Conservation (phyloP, 306 rosid genomes). For the Prunus mira region DNA sequence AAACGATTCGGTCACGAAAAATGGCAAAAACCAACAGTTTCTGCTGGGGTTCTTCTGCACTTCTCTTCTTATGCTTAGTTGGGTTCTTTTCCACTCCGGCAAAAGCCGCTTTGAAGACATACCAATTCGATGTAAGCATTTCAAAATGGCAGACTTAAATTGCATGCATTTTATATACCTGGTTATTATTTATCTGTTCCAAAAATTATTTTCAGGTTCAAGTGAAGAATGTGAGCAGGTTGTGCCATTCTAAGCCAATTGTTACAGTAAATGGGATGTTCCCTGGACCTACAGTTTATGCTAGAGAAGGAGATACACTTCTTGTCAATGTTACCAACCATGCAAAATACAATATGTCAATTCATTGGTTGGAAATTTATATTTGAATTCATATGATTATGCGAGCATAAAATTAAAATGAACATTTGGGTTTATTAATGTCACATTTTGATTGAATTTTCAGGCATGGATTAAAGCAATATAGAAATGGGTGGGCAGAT, state of each 20-base stretch:
- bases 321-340: too few relatives aligned
- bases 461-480: conserved; percentile 41
- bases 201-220: conserved; percentile 20
- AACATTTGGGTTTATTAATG: too few relatives aligned
- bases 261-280: conserved; percentile 38
- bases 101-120: not conserved
- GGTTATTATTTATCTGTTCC: too few relatives aligned
- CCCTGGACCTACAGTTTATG: conserved; percentile 40
- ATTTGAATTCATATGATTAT: too few relatives aligned
- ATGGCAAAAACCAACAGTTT: not conserved
- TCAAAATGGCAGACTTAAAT: not conserved
- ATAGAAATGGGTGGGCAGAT: conserved; percentile 41
- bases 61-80: not conserved
- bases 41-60: not conserved
- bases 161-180: not conserved
- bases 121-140: conserved; percentile 6
- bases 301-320: not conserved
- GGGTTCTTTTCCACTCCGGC: not conserved
- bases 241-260: conserved; percentile 36
- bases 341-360: too few relatives aligned
- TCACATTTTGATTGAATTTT: too few relatives aligned
- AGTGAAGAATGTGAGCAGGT: conserved; percentile 34
- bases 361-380: too few relatives aligned
- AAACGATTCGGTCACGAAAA: not conserved
- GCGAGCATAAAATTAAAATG: not conserved